A percentile compares a stretch with the other conserved stretches of the same genome.
These are phyloP conservation scores for Colletotrichum truncatum DNA, from an alignment of 2,329 filamentous ascomycete species.

Conservation along the genomic window DNA sequence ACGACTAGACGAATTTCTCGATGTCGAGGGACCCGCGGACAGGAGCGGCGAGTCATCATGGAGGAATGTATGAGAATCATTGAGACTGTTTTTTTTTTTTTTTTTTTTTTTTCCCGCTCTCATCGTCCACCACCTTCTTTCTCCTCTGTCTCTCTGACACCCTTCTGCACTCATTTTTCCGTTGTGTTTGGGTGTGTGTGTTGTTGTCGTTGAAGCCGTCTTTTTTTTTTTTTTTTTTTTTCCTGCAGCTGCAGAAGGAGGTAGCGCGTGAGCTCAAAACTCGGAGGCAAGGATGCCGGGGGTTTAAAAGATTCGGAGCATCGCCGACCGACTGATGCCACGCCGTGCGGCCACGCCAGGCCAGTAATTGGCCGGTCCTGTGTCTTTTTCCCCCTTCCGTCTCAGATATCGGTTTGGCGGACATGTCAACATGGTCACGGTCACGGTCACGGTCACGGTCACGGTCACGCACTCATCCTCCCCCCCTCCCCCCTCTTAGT, in stretches of 20 bases:
- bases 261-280: conserved; percentile 8
- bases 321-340: conserved; percentile 19
- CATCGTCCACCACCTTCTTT: background rate
- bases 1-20: conserved; percentile 11
- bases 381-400: background rate
- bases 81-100: too few species aligned
- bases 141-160: background rate
- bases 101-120: too few species aligned
- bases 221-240: too few species aligned
- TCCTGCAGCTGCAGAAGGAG: background rate
- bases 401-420: background rate
- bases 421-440: background rate
- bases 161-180: background rate
- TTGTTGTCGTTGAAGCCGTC: too few species aligned
- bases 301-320: conserved; percentile 5
- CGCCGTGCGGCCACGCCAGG: background rate
- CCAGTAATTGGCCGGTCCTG: background rate
- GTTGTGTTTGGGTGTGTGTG: background rate
- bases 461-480: too few species aligned
- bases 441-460: too few species aligned
- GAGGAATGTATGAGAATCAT: conserved; percentile 15
- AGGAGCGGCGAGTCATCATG: background rate
- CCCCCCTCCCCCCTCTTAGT: background rate
- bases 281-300: conserved; percentile 27
- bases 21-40: conserved; percentile 9